A percentile compares a stretch with the other conserved stretches of the same genome.
Conservation (phyloP, 129 eudicot genomes). For the Centrapalus pauciflorus region DNA sequence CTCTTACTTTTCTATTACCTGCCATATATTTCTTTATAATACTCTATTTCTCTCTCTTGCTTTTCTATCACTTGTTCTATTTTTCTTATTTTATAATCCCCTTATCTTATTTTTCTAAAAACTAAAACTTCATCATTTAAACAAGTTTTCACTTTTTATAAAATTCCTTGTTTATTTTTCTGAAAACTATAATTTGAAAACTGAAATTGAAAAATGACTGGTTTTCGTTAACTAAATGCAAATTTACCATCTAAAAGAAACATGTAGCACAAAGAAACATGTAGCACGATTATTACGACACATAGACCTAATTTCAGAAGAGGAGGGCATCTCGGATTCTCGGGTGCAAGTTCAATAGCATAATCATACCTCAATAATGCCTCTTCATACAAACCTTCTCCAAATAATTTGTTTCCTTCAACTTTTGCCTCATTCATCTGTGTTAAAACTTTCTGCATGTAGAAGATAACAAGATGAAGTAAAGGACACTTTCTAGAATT, state of each 20-base stretch:
- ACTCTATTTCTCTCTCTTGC: too few species aligned
- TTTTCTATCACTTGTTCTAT: too few species aligned
- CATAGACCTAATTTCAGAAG: constrained; percentile 60
- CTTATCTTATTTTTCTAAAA: too few species aligned
- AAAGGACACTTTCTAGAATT: not conserved
- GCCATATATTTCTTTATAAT: too few species aligned
- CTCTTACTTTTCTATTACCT: too few species aligned
- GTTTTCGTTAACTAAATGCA: not conserved
- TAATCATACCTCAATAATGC: constrained; percentile 66
- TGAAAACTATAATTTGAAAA: too few species aligned
- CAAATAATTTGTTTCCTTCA: constrained; percentile 77
- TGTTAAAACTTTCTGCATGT: constrained; percentile 43
- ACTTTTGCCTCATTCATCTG: constrained; percentile 68
- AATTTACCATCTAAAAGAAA: constrained; percentile 57
- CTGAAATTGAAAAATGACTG: too few species aligned
- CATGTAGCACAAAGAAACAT: constrained; percentile 67
- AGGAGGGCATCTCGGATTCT: constrained; percentile 28
- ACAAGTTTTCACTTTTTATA: too few species aligned
- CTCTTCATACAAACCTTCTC: constrained; percentile 63
- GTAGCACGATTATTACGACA: constrained; percentile 71
- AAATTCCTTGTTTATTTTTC: too few species aligned
- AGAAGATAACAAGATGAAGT: not conserved
- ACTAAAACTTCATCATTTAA: too few species aligned
- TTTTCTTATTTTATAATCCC: too few species aligned
- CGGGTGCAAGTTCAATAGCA: constrained; percentile 56